Base-by-base conservation (phyloP, 2,329 filamentous ascomycete genomes). In the Diaporthe longicolla region DNA sequence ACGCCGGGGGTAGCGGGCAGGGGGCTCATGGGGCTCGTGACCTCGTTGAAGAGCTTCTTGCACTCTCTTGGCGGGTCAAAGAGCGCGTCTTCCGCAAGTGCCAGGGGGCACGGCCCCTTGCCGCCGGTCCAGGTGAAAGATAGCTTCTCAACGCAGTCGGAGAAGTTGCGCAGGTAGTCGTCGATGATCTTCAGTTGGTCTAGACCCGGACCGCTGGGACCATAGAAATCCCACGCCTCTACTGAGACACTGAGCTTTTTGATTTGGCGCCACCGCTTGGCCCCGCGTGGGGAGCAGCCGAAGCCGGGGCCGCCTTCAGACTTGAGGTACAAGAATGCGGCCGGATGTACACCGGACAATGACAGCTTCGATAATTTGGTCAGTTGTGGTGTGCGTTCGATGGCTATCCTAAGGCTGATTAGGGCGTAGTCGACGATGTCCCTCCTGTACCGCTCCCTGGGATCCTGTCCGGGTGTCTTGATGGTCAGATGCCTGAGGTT, bases 351-450 rank as follows among this genome's bases (percentile, higher is more conserved):
- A 2, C 90, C 90, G 17, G 90, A 89, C 2, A 97, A 88, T 0
- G 93, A 93, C 4, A 98, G 87, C 75, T 92, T 92, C 76, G 88
- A 86, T 19, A 98, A 88, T 73, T 87, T 88, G 68, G 85, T 86
- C 65, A 97, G 84, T 35, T 74, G 43, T 1, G 91, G 90, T 13
- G 92, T 90, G 71, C 92, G 89, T 84, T 97, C 95, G 40, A 97
- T 84, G 17, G 95, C 93, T 76, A 97, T 95, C 76, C 95, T 93
- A 72, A 97, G 85, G 77, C 94, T 97, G 81, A 97, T 95, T 75
- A 98, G 90, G 5, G 94, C 94, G 80, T 97, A 97, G 86, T 97
- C 95, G 74, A 97, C 94, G 65, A 93, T 91, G 82, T 91, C 92
- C 63, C 94, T 90, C 50, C 94, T 89, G 80, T 95, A 94, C 58